Evolutionary conservation across 2,329 filamentous ascomycete species (phyloP), one percentile per base, ranked within the genome.

Genomic region (Exophiala sp.): DNA sequence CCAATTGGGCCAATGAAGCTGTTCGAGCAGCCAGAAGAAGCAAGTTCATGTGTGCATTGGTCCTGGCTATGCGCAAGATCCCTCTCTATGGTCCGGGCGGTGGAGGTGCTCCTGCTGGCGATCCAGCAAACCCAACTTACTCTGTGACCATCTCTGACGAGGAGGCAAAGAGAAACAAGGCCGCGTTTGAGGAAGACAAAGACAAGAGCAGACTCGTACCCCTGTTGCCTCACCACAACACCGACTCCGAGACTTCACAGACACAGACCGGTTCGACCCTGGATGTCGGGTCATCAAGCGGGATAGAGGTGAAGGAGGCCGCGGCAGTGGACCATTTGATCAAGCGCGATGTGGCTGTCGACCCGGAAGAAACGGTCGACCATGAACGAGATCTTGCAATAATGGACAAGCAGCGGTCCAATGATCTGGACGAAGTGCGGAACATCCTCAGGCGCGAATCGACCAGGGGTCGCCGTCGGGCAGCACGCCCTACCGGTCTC

Each of bases 1-100:
- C 84, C 50, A 93, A 91, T 70, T 91, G 87, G 86, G 81, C 88
- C 60, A 89, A 96, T 68, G 91, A 95, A 60, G 77, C 80, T 1
- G 78, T 96, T 34, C 85, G 90, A 34, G 83, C 84, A 14, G 79
- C 85, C 5, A 82, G 90, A 45, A 83, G 91, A 53, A 94, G 86
- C 66, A 97, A 95, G 70, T 97, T 98, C 72, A 95, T 97, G 82
- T 95, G 90, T 64, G 93, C 93, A 0, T 74, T 98, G 51, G 83
- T 93, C 3, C 70, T 89, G 7, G 89, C 91, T 2, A 73, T 96
- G 51, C 86, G 88, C 69, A 89, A 85, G 70, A 78, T 98, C 14
- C 91, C 90, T 8, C 91, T 98, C 63, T 79, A 88, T 60, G 82
- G 74, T 16, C 91, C 91, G 48, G 89, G 85, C 34, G 89, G 85